phyloP scores from a whole-genome alignment of 2,329 filamentous ascomycete genomes.

The Scolecobasidium constrictum region DNA sequence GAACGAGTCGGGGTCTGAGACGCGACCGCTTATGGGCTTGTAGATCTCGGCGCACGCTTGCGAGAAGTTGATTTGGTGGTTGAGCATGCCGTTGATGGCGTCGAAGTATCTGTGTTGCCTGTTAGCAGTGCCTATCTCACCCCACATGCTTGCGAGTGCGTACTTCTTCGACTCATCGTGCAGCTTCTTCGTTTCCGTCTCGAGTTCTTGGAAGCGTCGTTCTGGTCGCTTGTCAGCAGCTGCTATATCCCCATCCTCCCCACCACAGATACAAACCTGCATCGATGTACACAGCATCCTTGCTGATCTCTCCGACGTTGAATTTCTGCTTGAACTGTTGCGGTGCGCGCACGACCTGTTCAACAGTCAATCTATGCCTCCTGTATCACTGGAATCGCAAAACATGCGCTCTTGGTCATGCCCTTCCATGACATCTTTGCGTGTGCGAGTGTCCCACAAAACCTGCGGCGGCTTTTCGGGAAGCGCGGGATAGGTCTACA shows the following conservation, averaged over 20 bases:
- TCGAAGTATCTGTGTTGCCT: slow-evolving; percentile 63
- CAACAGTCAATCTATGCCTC: neutral
- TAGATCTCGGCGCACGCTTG: slow-evolving; percentile 94
- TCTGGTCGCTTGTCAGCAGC: too few relatives aligned
- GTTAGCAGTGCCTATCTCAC: slow-evolving; percentile 5
- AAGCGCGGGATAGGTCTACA: too few relatives aligned
- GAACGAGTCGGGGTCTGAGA: slow-evolving; percentile 82
- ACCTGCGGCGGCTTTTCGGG: too few relatives aligned
- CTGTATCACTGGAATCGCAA: neutral
- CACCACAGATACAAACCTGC: too few relatives aligned
- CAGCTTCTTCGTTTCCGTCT: slow-evolving; percentile 90
- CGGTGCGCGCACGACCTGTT: slow-evolving; percentile 50
- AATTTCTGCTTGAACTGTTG: slow-evolving; percentile 87
- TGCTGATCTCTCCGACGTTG: slow-evolving; percentile 91
- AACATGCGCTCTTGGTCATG: too few relatives aligned
- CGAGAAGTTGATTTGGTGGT: slow-evolving; percentile 96
- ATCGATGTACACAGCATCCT: slow-evolving; percentile 90
- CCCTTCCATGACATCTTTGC: too few relatives aligned
- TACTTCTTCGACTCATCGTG: slow-evolving; percentile 90
- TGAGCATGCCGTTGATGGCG: slow-evolving; percentile 94
- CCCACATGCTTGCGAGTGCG: slow-evolving; percentile 9
- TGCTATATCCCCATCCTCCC: too few relatives aligned
- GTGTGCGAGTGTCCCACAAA: too few relatives aligned
- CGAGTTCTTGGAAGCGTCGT: slow-evolving; percentile 84
- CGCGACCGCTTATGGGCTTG: slow-evolving; percentile 91